Conservation (phyloP, 805 yeast genomes). For the Tetrapisispora arboricola region DNA sequence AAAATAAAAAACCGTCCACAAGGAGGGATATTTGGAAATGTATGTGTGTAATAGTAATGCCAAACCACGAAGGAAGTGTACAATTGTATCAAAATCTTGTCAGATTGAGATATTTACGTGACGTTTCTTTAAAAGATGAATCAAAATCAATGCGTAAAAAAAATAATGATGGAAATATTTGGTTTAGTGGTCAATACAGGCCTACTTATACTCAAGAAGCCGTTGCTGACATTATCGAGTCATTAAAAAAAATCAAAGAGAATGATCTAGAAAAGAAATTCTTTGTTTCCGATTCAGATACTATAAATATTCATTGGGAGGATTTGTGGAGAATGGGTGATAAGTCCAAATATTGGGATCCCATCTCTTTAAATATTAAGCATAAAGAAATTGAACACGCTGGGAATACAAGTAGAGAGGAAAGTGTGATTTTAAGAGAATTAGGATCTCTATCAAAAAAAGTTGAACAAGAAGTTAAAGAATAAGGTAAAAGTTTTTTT, state of each 20-base stretch:
- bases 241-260: constrained; percentile 26
- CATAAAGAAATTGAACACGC: constrained; percentile 50
- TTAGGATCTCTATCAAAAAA: constrained; percentile 30
- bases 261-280: constrained; percentile 17
- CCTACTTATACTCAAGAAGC: constrained; percentile 89
- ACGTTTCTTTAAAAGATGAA: constrained; percentile 44
- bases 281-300: constrained; percentile 15
- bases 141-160: constrained; percentile 63
- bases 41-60: constrained; percentile 71
- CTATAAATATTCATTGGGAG: constrained; percentile 66
- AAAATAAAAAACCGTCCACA: constrained; percentile 66
- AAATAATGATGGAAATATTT: constrained; percentile 66
- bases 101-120: constrained; percentile 65
- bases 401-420: constrained; percentile 51
- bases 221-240: constrained; percentile 59
- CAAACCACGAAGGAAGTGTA: constrained; percentile 50
- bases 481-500: too few relatives aligned
- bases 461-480: background rate
- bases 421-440: constrained; percentile 54
- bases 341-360: constrained; percentile 53
- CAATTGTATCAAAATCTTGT: constrained; percentile 67
- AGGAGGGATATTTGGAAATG: constrained; percentile 87
- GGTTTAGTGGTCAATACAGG: constrained; percentile 82
- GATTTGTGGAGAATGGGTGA: constrained; percentile 81
- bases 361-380: constrained; percentile 35